These are phyloP conservation scores for Letharia lupina DNA, from an alignment of 495 filamentous ascomycete genomes.

Conservation along the genomic window DNA sequence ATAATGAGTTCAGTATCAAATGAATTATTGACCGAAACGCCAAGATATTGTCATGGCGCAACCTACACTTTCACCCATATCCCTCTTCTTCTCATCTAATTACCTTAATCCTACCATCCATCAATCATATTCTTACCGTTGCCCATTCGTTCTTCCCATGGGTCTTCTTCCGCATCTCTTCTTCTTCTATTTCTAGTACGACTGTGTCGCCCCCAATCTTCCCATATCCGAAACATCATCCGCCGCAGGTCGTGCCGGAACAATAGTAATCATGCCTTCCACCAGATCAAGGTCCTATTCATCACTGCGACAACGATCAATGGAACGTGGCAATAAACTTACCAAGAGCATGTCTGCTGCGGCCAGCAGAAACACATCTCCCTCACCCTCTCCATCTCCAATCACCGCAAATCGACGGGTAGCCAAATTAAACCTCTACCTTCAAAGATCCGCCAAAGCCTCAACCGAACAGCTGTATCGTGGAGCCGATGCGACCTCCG, in stretches of 20 bases:
- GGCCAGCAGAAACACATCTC: slow-evolving; percentile 7
- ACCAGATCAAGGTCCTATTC: slow-evolving; percentile 13
- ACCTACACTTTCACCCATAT: background rate
- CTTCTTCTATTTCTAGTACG: background rate
- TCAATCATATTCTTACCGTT: background rate
- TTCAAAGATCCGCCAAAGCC: slow-evolving; percentile 10
- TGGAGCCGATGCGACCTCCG: slow-evolving; percentile 2
- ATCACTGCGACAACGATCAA: slow-evolving; percentile 13
- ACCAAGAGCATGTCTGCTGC: slow-evolving; percentile 16
- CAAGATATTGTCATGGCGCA: background rate
- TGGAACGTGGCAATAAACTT: slow-evolving; percentile 14
- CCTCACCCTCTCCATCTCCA: slow-evolving; percentile 8
- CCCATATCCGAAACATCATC: background rate
- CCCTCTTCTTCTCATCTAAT: background rate
- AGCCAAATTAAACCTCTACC: slow-evolving; percentile 20
- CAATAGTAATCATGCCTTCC: slow-evolving; percentile 6
- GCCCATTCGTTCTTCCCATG: background rate
- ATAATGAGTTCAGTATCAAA: background rate
- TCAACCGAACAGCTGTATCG: slow-evolving; percentile 13
- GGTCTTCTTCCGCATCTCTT: background rate
- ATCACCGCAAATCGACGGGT: slow-evolving; percentile 11
- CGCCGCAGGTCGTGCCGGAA: background rate
- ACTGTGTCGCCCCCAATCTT: background rate
- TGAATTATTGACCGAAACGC: background rate
- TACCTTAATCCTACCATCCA: background rate